These are phyloP conservation scores for Pythium sukuiense DNA, from an alignment of 352 stramenopile genomes.

Conservation along the genomic window DNA sequence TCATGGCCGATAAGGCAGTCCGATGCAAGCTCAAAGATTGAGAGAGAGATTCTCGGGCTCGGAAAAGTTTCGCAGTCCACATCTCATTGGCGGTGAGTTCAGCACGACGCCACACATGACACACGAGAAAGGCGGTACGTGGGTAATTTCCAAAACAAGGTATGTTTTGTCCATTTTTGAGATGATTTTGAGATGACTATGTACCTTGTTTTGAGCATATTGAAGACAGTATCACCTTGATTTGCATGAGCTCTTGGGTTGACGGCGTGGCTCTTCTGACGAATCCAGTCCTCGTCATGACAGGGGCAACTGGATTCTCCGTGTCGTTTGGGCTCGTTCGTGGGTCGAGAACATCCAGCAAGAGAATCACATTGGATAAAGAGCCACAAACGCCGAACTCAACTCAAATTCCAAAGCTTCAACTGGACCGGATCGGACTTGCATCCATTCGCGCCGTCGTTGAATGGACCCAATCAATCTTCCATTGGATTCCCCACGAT, in stretches of 20 bases:
- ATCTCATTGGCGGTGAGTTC: not conserved
- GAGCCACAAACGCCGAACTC: not conserved
- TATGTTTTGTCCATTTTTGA: not conserved
- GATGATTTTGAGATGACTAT: not conserved
- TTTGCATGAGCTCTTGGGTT: not conserved
- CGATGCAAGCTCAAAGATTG: not conserved
- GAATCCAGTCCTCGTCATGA: not conserved
- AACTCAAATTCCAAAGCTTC: not conserved
- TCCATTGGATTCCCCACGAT: too few relatives aligned
- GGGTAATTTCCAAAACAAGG: slow-evolving; percentile 1
- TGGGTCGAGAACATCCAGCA: not conserved
- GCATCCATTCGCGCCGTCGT: not conserved
- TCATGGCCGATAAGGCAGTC: not conserved
- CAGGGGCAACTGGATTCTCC: not conserved
- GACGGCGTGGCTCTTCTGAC: not conserved
- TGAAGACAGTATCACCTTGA: not conserved
- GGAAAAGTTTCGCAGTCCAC: not conserved
- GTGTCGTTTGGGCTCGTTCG: not conserved
- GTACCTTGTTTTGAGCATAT: not conserved
- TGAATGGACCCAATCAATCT: not conserved
- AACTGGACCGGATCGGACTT: not conserved
- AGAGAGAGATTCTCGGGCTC: not conserved
- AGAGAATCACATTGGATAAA: not conserved
- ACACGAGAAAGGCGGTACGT: not conserved
- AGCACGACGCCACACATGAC: not conserved